These are phyloP conservation scores for Lablab purpureus DNA, from an alignment of 306 rosid species.

Conservation along the genomic window DNA sequence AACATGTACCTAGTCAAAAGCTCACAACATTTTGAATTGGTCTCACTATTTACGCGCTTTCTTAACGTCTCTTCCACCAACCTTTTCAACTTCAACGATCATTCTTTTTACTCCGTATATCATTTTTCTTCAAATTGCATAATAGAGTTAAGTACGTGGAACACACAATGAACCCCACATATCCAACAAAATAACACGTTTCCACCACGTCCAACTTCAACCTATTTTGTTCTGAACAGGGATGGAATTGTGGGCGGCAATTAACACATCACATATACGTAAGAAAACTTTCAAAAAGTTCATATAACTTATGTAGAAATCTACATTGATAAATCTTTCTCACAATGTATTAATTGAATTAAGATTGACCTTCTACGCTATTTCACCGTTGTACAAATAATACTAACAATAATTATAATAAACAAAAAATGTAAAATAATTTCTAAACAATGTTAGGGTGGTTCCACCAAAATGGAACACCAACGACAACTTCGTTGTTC, in stretches of 20 bases:
- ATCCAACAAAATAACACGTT: background rate
- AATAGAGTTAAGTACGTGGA: too few species aligned
- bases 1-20: background rate
- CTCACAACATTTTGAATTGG: background rate
- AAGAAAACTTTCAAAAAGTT: too few species aligned
- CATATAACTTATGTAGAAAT: too few species aligned
- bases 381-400: background rate
- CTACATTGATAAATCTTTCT: background rate
- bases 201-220: background rate
- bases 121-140: background rate
- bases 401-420: background rate
- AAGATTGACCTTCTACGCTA: background rate
- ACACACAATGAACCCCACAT: too few species aligned
- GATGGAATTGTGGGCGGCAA: too few species aligned
- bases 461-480: constrained; percentile 45
- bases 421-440: background rate
- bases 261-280: too few species aligned
- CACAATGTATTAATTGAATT: background rate
- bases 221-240: too few species aligned
- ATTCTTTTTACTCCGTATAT: background rate
- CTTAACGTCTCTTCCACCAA: background rate
- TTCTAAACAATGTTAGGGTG: constrained; percentile 11
- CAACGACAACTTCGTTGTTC: background rate
- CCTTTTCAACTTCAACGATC: background rate
- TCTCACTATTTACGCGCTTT: background rate